These are phyloP conservation scores for Linum usitatissimum DNA, from an alignment of 345 rosid genomes.

Conservation along the genomic window DNA sequence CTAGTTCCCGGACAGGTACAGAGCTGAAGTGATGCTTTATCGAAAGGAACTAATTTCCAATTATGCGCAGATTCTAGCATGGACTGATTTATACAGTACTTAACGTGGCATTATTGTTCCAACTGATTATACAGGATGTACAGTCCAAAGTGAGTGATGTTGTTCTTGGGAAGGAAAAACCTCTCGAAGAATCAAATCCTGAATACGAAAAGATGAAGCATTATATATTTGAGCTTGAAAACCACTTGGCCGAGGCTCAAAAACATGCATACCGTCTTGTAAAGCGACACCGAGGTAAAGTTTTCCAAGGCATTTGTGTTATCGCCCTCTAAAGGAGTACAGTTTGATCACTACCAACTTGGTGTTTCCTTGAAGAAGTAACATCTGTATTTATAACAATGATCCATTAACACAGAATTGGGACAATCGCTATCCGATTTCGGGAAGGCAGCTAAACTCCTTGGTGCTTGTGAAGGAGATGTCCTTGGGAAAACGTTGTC, in stretches of 20 bases:
- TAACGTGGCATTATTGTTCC: not conserved
- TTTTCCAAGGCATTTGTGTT: not conserved
- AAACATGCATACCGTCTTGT: slow-evolving; percentile 96
- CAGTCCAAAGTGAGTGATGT: slow-evolving; percentile 89
- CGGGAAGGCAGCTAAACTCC: slow-evolving; percentile 88
- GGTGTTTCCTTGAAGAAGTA: too few relatives aligned
- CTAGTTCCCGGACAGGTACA: too few relatives aligned
- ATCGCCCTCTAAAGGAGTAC: not conserved
- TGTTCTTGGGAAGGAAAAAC: slow-evolving; percentile 94
- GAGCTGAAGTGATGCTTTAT: too few relatives aligned
- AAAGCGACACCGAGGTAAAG: slow-evolving; percentile 87
- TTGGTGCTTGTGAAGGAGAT: slow-evolving; percentile 86
- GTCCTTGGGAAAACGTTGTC: slow-evolving; percentile 73
- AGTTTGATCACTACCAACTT: not conserved
- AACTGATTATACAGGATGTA: slow-evolving; percentile 51
- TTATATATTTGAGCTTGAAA: slow-evolving; percentile 88
- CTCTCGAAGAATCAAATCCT: slow-evolving; percentile 92
- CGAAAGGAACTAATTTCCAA: too few relatives aligned
- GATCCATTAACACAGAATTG: slow-evolving; percentile 42
- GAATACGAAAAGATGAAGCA: slow-evolving; percentile 88
- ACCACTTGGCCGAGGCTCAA: slow-evolving; percentile 92
- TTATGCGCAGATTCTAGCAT: too few relatives aligned
- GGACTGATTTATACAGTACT: too few relatives aligned
- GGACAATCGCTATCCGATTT: slow-evolving; percentile 86
- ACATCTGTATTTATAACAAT: not conserved